Evolutionary conservation across 305 asterid genomes (phyloP), one percentile per base, ranked within the genome.

Genomic region (Solanum hybrid): DNA sequence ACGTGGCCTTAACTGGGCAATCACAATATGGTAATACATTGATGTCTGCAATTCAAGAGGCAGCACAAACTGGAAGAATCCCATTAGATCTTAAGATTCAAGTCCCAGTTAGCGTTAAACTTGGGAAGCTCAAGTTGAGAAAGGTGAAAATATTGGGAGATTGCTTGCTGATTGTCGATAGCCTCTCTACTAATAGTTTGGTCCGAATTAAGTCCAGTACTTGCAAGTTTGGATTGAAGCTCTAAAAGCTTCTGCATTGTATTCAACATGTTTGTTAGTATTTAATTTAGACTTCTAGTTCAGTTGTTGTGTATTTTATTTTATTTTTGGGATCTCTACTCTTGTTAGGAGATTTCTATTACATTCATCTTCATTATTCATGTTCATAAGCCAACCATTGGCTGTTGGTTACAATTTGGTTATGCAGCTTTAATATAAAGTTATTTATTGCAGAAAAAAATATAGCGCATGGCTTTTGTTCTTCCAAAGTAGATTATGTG

Each of bases 131-230:
- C 86, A 96, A 96, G 94, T 89, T 97, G 90, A 95, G 80, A 91
- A 95, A 97, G 92, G 97, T 97, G 84, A 90, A 93, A 91, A 91
- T 96, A 84, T 14, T 90, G 88, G 98, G 99, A 39, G 93, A 91
- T 93, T 95, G 99, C 94, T 89, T 35, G 93, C 89, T 97, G 93
- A 92, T 95, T n/a, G 99, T 97, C 31, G 98, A 97, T 89, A 96
- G 97, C 88, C 93, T 97, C 31, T 93, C 98, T 73, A 90, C 99
- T 28, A 93, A 97, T 90, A 95, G 93, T 89, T 88, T 91, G 71
- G 94, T 96, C 90, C 92, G 93, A 89, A 96, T 97, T 87, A 95
- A 93, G 91, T 92, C 97, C 89, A 96, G 97, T 87, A 93, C 94
- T 90, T 97, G 98, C 89, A 95, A 88, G 91, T 96, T 95, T 90